Percentiles rank a stretch among this genome's conserved stretches.
phyloP scores from a whole-genome alignment of 495 filamentous ascomycete genomes.

The Tuber magnatum region DNA sequence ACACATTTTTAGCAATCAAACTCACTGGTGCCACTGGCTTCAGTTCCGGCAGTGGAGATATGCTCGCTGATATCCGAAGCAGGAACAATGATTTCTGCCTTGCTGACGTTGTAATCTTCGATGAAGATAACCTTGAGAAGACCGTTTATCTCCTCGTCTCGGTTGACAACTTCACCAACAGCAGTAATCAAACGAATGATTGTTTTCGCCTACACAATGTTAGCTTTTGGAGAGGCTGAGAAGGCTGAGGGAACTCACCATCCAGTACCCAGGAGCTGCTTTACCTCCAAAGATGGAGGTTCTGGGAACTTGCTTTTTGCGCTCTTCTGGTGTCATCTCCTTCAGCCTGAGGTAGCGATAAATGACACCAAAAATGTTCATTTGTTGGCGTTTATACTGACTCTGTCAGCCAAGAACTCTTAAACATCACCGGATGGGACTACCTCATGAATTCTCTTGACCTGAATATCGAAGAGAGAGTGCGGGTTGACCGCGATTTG shows the following conservation, averaged over 20 bases:
- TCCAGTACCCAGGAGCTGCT: conserved; percentile 97
- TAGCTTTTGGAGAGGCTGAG: conserved; percentile 48
- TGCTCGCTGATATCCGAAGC: conserved; percentile 97
- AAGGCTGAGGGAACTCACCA: conserved; percentile 46
- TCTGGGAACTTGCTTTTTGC: conserved; percentile 81
- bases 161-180: conserved; percentile 86
- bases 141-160: conserved; percentile 83
- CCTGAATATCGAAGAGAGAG: conserved; percentile 90
- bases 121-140: conserved; percentile 94
- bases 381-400: conserved; percentile 90
- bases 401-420: conserved; percentile 6
- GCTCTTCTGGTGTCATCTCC: conserved; percentile 69
- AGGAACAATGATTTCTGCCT: conserved; percentile 91
- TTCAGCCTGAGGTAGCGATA: conserved; percentile 90
- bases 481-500: conserved; percentile 76
- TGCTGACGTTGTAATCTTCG: conserved; percentile 98
- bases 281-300: conserved; percentile 98
- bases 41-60: conserved; percentile 95
- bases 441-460: conserved; percentile 91
- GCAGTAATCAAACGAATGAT: conserved; percentile 94
- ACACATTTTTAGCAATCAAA: background rate
- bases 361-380: conserved; percentile 98
- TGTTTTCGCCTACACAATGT: conserved; percentile 83
- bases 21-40: conserved; percentile 49
- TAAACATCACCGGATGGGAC: background rate